Evolutionary conservation across 192 early-diverging fungal genomes (phyloP).

Genomic region (Radiomyces spectabilis): DNA sequence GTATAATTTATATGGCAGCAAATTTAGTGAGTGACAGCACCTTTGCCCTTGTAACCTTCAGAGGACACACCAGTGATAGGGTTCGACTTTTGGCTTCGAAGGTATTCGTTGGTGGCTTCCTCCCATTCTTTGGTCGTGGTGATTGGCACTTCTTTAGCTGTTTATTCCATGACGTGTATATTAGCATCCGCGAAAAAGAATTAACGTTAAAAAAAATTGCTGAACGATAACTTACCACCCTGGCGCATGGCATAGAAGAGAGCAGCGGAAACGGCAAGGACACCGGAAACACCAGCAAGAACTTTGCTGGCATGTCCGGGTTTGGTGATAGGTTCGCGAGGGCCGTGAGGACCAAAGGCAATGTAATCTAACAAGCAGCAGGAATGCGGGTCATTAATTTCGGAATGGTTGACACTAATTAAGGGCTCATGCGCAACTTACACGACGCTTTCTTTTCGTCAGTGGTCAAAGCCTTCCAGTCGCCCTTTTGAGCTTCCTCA

Average conservation of each 20-base stretch:
- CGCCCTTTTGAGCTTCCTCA: conserved; percentile 81
- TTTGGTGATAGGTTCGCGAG: conserved; percentile 65
- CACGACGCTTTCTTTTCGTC: conserved; percentile 92
- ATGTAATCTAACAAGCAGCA: conserved; percentile 68
- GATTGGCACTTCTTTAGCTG: conserved; percentile 52
- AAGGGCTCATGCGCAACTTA: too few species aligned
- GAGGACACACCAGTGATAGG: conserved; percentile 75
- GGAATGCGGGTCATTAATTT: too few species aligned
- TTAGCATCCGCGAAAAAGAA: not conserved
- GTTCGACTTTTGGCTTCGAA: conserved; percentile 63
- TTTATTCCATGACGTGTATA: not conserved
- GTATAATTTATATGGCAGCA: conserved; percentile 31
- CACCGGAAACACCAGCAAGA: conserved; percentile 52
- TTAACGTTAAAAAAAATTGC: not conserved
- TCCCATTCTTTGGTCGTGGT: conserved; percentile 81
- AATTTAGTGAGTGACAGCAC: too few species aligned
- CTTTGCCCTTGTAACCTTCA: conserved; percentile 70
- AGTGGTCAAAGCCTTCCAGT: conserved; percentile 89
- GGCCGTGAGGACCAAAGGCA: conserved; percentile 91
- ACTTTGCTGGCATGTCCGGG: conserved; percentile 67
- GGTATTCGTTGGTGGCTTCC: conserved; percentile 70
- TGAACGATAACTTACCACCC: conserved; percentile 30
- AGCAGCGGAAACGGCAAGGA: conserved; percentile 40
- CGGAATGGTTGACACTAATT: too few species aligned
- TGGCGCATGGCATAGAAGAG: conserved; percentile 55